Evolutionary conservation across 805 yeast genomes (phyloP).

Genomic region (Jamesozyma spencerorum): DNA sequence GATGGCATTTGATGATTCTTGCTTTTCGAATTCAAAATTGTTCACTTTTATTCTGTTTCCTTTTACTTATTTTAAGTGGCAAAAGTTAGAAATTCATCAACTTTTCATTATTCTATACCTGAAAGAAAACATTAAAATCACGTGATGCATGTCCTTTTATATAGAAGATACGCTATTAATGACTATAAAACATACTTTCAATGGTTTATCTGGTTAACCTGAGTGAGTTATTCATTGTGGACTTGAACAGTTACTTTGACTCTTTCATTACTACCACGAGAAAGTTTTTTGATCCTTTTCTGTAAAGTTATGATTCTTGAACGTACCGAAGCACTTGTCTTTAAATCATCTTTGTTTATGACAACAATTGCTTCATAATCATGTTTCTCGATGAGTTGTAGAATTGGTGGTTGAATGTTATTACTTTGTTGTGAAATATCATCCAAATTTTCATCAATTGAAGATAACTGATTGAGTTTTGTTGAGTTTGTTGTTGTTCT

Average conservation of each 20-base stretch:
- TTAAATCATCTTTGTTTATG: conserved; percentile 44
- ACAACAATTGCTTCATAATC: conserved; percentile 35
- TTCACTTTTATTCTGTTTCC: no score
- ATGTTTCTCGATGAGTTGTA: not conserved
- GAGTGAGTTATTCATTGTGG: conserved; percentile 20
- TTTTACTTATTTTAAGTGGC: no score
- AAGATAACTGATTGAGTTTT: conserved; percentile 14
- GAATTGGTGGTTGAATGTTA: no score
- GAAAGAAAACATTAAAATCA: no score
- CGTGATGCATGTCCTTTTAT: no score
- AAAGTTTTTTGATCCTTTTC: conserved; percentile 50
- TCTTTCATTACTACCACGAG: conserved; percentile 40
- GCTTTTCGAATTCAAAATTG: not conserved
- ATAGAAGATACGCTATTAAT: no score
- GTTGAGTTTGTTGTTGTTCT: conserved; percentile 20
- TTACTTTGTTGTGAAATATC: not conserved
- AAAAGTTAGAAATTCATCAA: no score
- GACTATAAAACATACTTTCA: no score
- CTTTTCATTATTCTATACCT: no score
- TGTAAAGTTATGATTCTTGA: conserved; percentile 51
- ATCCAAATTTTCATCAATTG: conserved; percentile 7
- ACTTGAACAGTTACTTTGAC: conserved; percentile 44
- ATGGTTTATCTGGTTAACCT: no score
- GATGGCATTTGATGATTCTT: conserved; percentile 20
- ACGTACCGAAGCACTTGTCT: conserved; percentile 50